Base-by-base conservation (phyloP, 139 green algal genomes). In the Chlorella sp. region DNA sequence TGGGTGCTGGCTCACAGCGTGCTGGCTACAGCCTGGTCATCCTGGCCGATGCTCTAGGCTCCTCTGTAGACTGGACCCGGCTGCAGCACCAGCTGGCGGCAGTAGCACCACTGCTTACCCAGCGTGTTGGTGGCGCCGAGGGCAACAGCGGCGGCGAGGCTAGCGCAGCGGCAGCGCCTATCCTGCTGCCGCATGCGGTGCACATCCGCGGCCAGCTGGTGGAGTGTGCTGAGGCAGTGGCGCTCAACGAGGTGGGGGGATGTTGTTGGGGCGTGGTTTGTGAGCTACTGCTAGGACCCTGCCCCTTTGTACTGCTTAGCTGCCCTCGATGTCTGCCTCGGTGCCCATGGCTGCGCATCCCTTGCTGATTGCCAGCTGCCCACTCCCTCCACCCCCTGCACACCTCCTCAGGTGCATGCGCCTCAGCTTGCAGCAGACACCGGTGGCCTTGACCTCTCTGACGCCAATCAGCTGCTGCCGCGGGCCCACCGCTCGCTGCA, bases 81-180 rank as follows among this genome's bases (percentile, higher is more conserved):
- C 47, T 83, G 78, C 62, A 23, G 26, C 38, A 34, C 28, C 60
- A 74, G 62, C 78, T 83, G 60, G n/a, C 26, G 26, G 78, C 60
- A 7, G 62, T 16, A 15, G 78, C 60, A 7, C 23, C 39, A 3
- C 39, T 74, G 38, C 78, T 74, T 26, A 21, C 30, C 1, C 15
- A 60, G 51, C 11, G n/a, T n/a, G n/a, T n/a, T n/a, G n/a, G n/a
- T n/a, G n/a, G n/a, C n/a, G n/a, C 12, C 51, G 21, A 15, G 12
- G 51, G 51, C 51, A 21, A 15, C 51, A 21, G 15, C 51, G 21
- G 51, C 51, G 21, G 51, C 13, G 51, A 18, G 2, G 51, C n/a
- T n/a, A n/a, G n/a, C n/a, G 51, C 51, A 21, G 51, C 51, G 44
- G 44, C 44, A 9, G 44, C n/a, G 44, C 51, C 51, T 15, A 25